A percentile compares a stretch with the other conserved stretches of the same genome.
Evolutionary conservation across 2,329 filamentous ascomycete species (phyloP).

Genomic region (Ophioceras dolichostomum): DNA sequence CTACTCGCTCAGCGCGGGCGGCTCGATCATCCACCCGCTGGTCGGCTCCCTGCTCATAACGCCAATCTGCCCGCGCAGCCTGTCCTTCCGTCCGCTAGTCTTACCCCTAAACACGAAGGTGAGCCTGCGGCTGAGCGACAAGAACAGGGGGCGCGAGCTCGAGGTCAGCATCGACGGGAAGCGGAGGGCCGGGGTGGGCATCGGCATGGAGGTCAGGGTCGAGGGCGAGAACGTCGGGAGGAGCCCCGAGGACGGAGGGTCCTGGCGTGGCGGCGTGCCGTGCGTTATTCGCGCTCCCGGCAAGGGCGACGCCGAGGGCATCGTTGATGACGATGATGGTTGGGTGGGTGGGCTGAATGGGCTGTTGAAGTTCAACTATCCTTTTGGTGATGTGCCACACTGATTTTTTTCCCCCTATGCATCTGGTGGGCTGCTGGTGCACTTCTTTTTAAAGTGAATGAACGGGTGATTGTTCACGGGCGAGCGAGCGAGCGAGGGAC

Average conservation of each 20-base stretch:
- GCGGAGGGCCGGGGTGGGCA: conserved; percentile 51
- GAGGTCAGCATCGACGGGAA: conserved; percentile 73
- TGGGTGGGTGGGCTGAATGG: conserved; percentile 96
- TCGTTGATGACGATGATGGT: conserved; percentile 63
- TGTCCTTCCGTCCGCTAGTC: conserved; percentile 86
- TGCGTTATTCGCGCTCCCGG: conserved; percentile 63
- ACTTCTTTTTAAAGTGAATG: no score
- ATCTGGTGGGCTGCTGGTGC: no score
- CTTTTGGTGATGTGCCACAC: conserved; percentile 58
- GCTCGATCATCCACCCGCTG: conserved; percentile 86
- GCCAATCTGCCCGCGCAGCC: conserved; percentile 82
- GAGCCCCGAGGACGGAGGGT: conserved; percentile 18
- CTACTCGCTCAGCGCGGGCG: conserved; percentile 86
- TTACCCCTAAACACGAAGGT: conserved; percentile 79
- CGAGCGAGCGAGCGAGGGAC: neutral
- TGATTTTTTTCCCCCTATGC: neutral
- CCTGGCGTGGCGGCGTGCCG: conserved; percentile 70
- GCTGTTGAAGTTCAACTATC: conserved; percentile 92
- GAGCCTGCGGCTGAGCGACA: conserved; percentile 67
- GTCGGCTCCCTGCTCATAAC: conserved; percentile 83
- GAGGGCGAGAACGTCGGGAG: conserved; percentile 68
- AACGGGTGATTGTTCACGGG: neutral
- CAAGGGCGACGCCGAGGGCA: conserved; percentile 27
- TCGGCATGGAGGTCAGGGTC: conserved; percentile 81
- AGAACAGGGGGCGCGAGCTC: conserved; percentile 63